Evolutionary conservation across 2,329 filamentous ascomycete genomes (phyloP).

Genomic region (Aureobasidium sp.): DNA sequence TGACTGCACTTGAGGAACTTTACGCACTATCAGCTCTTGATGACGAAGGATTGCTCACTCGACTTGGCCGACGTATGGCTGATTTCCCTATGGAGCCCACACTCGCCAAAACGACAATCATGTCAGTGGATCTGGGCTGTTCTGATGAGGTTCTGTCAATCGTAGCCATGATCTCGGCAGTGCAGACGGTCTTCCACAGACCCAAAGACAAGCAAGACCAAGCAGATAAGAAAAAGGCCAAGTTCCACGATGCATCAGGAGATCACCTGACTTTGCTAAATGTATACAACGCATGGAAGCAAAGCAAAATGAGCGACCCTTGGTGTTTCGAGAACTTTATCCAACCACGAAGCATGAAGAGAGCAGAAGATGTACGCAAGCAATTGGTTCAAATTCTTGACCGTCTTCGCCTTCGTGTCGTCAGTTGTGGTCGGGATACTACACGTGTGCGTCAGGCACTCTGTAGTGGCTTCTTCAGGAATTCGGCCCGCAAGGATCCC

Average conservation of each 20-base stretch:
- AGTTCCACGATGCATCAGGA: conserved; percentile 95
- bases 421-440: conserved; percentile 92
- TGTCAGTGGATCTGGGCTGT: conserved; percentile 83
- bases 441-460: no score
- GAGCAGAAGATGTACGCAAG: conserved; percentile 91
- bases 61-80: conserved; percentile 92
- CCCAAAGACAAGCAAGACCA: conserved; percentile 98
- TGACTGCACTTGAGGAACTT: conserved; percentile 95
- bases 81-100: conserved; percentile 99
- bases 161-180: conserved; percentile 97
- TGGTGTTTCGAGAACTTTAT: conserved; percentile 96
- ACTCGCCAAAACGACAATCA: conserved; percentile 94
- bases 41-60: conserved; percentile 92
- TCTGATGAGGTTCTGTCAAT: conserved; percentile 99
- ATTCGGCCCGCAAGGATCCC: conserved; percentile 89
- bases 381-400: conserved; percentile 81
- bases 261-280: conserved; percentile 92
- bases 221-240: conserved; percentile 94
- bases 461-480: conserved; percentile 94
- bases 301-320: conserved; percentile 86
- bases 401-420: conserved; percentile 74
- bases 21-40: conserved; percentile 96
- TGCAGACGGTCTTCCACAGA: conserved; percentile 96
- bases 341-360: conserved; percentile 88
- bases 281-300: conserved; percentile 96